Evolutionary conservation across 202 grass and related monocot genomes (phyloP).

Genomic region (Cymbopogon flexuosus): DNA sequence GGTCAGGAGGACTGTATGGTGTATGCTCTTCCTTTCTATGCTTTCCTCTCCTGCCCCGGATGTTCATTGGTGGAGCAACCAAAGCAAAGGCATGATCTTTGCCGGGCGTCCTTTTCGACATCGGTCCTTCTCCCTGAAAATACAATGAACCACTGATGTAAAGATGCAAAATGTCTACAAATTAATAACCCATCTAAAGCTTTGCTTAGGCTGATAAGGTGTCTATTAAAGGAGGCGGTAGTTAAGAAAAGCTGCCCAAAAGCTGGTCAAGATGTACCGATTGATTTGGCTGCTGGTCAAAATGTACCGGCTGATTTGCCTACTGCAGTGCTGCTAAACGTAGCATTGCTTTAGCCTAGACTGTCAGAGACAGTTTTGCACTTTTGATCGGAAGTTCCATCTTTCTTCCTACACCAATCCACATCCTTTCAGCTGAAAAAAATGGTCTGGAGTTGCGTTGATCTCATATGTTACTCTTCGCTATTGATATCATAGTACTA

Average conservation of each 20-base stretch:
- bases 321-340: background rate
- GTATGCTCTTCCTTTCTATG: conserved; percentile 24
- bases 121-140: conserved; percentile 32
- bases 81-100: conserved; percentile 33
- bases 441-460: background rate
- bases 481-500: background rate
- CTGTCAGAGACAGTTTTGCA: background rate
- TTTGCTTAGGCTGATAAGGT: conserved; percentile 7
- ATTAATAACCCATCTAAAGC: conserved; percentile 13
- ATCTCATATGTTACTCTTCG: background rate
- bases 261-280: conserved; percentile 12
- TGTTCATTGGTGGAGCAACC: conserved; percentile 26
- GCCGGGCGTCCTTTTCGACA: conserved; percentile 5
- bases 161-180: conserved; percentile 30
- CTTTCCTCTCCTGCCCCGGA: background rate
- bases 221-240: conserved; percentile 13
- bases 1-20: conserved; percentile 16
- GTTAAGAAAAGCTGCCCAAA: conserved; percentile 17
- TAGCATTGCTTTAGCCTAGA: conserved; percentile 14
- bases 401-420: background rate
- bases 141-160: conserved; percentile 6
- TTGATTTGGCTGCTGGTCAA: conserved; percentile 26
- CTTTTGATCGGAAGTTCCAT: background rate
- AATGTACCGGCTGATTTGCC: conserved; percentile 8
- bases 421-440: conserved; percentile 8